Conservation (phyloP, 2,329 filamentous ascomycete species). For the Exophiala calicioides region DNA sequence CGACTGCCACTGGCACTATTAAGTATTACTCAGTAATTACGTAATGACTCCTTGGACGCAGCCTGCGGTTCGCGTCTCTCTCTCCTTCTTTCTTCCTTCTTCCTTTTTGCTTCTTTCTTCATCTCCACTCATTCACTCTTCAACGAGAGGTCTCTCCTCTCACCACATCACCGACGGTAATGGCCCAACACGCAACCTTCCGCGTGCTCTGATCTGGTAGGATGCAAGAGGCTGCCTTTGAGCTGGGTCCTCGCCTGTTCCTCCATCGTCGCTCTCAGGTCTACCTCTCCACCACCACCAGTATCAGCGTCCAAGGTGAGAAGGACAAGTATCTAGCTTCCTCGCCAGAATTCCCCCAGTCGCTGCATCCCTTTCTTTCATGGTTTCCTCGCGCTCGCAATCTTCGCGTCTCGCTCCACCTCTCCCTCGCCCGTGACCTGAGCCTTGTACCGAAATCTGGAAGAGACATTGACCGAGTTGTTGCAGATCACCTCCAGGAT, state of each 20-base stretch:
- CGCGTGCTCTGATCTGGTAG: too few relatives aligned
- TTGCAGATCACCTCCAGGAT: conserved; percentile 11
- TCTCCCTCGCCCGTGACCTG: conserved; percentile 14
- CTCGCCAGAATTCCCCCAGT: neutral
- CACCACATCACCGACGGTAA: too few relatives aligned
- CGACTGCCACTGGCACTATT: too few relatives aligned
- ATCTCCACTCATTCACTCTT: too few relatives aligned
- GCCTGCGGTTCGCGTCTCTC: neutral
- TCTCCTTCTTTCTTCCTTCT: neutral
- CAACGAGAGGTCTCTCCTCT: too few relatives aligned
- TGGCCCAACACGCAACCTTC: too few relatives aligned
- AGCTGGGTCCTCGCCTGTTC: conserved; percentile 11
- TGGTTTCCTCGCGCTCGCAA: conserved; percentile 19
- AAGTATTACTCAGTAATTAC: too few relatives aligned
- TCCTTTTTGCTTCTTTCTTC: neutral
- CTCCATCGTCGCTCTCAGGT: conserved; percentile 13
- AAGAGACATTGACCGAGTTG: conserved; percentile 1
- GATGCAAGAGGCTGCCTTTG: conserved; percentile 9
- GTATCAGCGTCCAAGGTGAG: conserved; percentile 4
- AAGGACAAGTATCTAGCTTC: conserved; percentile 5
- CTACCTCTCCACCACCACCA: conserved; percentile 7
- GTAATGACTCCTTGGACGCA: too few relatives aligned
- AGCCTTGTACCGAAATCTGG: conserved; percentile 2
- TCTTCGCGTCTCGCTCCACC: conserved; percentile 13
- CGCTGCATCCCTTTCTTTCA: conserved; percentile 3